Percentiles rank a stretch among this genome's conserved stretches.
phyloP scores from a whole-genome alignment of 2,329 filamentous ascomycete genomes.

The Pestalotiopsis sp. region DNA sequence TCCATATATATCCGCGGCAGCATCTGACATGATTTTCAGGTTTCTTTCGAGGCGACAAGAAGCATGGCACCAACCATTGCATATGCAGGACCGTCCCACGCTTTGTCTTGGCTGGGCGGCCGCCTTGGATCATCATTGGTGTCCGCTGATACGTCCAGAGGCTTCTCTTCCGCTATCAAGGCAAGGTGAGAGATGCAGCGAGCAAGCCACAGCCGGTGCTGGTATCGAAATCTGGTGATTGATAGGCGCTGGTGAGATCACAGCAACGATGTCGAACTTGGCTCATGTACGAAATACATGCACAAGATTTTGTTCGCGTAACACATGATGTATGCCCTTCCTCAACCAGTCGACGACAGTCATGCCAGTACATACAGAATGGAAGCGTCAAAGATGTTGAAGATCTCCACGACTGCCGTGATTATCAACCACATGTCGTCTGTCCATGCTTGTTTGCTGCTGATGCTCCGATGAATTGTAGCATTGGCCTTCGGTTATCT shows the following conservation, averaged over 20 bases:
- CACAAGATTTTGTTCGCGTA: not conserved
- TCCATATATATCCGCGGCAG: not conserved
- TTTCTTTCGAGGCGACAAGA: not conserved
- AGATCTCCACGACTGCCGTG: not conserved
- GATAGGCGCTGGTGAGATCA: not conserved
- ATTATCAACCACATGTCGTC: not conserved
- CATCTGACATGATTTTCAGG: not conserved
- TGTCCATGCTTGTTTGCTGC: not conserved
- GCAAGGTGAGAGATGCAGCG: conserved; percentile 1
- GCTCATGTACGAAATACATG: not conserved
- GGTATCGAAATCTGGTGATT: not conserved
- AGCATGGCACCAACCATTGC: not conserved
- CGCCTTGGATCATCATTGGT: not conserved
- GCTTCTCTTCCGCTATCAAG: not conserved
- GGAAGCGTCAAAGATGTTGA: not conserved
- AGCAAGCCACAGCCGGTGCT: not conserved
- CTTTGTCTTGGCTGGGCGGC: not conserved
- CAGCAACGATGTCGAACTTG: not conserved
- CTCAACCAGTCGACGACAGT: too few species aligned
- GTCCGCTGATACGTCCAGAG: not conserved
- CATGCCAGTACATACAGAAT: not conserved
- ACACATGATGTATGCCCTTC: not conserved
- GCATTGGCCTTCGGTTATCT: conserved; percentile 2
- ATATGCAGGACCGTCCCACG: conserved; percentile 2
- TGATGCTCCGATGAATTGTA: not conserved